Conservation (phyloP, 495 filamentous ascomycete species). For the Neurospora sublineolata region DNA sequence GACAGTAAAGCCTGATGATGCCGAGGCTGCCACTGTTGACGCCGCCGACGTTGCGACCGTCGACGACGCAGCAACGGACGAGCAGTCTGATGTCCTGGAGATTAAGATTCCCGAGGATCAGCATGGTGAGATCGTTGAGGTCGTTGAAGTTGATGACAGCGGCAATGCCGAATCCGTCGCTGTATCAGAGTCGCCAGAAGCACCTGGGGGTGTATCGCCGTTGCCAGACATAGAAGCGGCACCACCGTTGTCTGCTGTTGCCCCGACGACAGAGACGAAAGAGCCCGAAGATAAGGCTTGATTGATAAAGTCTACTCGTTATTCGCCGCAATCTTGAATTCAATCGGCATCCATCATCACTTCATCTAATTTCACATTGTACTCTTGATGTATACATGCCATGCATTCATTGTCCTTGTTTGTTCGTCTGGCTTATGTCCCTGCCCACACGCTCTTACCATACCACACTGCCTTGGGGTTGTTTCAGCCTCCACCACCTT, state of each 20-base stretch:
- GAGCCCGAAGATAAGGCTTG: neutral
- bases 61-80: neutral
- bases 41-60: neutral
- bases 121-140: neutral
- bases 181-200: neutral
- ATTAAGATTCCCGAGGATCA: neutral
- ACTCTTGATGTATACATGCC: neutral
- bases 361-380: neutral
- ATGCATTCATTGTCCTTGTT: neutral
- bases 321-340: neutral
- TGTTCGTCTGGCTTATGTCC: neutral
- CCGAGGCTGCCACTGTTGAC: neutral
- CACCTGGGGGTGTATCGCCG: neutral
- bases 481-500: neutral
- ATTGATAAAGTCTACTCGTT: neutral
- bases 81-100: conserved; percentile 6
- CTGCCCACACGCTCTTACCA: neutral
- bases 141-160: neutral
- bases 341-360: neutral
- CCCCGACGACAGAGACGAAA: neutral
- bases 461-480: neutral
- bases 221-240: neutral
- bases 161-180: neutral
- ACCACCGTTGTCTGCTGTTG: neutral
- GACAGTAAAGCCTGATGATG: neutral